These are phyloP conservation scores for Penicillium glabrum DNA, from an alignment of 2,329 filamentous ascomycete species.

Conservation along the genomic window DNA sequence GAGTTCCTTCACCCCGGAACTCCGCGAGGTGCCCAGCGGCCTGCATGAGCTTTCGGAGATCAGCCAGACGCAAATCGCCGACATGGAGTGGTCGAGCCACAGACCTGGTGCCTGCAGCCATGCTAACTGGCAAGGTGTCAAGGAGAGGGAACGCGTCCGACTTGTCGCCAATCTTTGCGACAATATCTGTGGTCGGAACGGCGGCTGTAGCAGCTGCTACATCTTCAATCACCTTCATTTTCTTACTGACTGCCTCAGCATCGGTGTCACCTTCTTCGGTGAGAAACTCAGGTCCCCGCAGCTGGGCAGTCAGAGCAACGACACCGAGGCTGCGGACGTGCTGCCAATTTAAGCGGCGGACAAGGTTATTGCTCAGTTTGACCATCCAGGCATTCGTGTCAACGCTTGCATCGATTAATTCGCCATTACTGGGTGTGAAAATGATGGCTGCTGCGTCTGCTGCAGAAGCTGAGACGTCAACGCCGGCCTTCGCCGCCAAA, in stretches of 20 bases:
- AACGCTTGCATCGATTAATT: slow-evolving; percentile 81
- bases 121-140: slow-evolving; percentile 58
- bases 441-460: slow-evolving; percentile 63
- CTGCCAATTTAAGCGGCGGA: slow-evolving; percentile 90
- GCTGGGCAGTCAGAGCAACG: slow-evolving; percentile 81
- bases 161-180: slow-evolving; percentile 24
- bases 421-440: slow-evolving; percentile 75
- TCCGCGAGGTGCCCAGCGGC: slow-evolving; percentile 81
- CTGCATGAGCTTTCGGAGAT: slow-evolving; percentile 82
- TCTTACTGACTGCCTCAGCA: slow-evolving; percentile 49
- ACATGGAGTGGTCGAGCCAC: slow-evolving; percentile 89
- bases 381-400: slow-evolving; percentile 98
- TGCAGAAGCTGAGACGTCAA: slow-evolving; percentile 37
- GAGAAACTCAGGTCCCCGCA: slow-evolving; percentile 52
- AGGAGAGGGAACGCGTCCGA: slow-evolving; percentile 51
- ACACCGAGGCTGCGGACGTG: slow-evolving; percentile 86
- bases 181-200: slow-evolving; percentile 18
- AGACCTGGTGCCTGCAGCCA: slow-evolving; percentile 72
- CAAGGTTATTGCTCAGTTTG: slow-evolving; percentile 79
- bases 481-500: slow-evolving; percentile 46
- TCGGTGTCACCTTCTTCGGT: slow-evolving; percentile 36
- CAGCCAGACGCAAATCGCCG: slow-evolving; percentile 84
- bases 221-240: slow-evolving; percentile 51
- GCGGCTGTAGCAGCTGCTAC: slow-evolving; percentile 38
- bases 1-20: slow-evolving; percentile 87